These are phyloP conservation scores for Desmodesmus armatus DNA, from an alignment of 139 green algal genomes.

Conservation along the genomic window DNA sequence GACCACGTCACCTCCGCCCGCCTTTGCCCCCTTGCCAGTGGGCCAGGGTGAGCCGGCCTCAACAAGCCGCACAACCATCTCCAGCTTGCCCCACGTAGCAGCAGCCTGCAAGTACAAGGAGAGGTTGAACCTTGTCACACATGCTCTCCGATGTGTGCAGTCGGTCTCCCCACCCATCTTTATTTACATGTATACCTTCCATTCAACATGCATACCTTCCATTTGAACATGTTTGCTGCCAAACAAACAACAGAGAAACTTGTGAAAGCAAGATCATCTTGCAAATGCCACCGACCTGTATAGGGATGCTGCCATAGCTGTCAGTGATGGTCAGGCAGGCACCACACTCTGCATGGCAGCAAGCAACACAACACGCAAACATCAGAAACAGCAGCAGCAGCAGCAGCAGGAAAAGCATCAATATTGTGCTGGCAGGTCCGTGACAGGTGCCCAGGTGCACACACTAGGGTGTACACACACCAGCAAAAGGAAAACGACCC, in stretches of 20 bases:
- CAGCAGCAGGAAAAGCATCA: background rate
- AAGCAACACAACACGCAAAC: too few relatives aligned
- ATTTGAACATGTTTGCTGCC: too few relatives aligned
- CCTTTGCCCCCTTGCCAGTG: slow-evolving; percentile 6
- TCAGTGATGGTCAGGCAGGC: slow-evolving; percentile 1
- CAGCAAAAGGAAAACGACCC: too few relatives aligned
- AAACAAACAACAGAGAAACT: too few relatives aligned
- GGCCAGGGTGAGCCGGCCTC: background rate
- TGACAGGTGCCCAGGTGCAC: background rate
- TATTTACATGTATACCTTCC: too few relatives aligned
- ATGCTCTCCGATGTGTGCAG: too few relatives aligned
- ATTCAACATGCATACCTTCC: background rate
- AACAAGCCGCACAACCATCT: background rate
- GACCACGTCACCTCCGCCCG: slow-evolving; percentile 6
- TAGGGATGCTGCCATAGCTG: background rate
- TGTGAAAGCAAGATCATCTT: too few relatives aligned
- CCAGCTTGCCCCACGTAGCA: slow-evolving; percentile 5
- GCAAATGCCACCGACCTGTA: slow-evolving; percentile 1
- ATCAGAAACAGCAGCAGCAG: slow-evolving; percentile 18
- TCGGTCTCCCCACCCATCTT: too few relatives aligned
- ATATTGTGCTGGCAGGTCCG: background rate
- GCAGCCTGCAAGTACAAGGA: slow-evolving; percentile 14
- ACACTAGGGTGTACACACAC: background rate
- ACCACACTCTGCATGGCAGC: slow-evolving; percentile 20
- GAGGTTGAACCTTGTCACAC: too few relatives aligned